Conservation (phyloP, 2,329 filamentous ascomycete species). For the Verticillium nubilum region DNA sequence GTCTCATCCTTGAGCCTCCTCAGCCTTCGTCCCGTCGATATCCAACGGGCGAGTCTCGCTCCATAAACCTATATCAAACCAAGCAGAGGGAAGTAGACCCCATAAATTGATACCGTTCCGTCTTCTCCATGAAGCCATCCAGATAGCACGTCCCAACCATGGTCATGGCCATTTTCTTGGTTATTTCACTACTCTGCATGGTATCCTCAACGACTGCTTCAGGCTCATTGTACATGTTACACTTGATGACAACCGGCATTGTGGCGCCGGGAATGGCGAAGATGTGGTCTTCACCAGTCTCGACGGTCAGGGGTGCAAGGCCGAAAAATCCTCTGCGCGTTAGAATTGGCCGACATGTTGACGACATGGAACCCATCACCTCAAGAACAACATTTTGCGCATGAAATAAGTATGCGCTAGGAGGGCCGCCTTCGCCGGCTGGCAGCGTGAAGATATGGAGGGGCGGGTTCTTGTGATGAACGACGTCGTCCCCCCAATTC, state of each 20-base stretch:
- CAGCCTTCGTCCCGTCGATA: neutral
- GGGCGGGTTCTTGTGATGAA: neutral
- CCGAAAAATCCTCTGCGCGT: neutral
- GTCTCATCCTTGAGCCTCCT: neutral
- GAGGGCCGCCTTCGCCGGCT: neutral
- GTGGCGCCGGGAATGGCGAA: constrained; percentile 4
- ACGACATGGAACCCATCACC: neutral
- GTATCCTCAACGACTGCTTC: neutral
- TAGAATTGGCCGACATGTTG: neutral
- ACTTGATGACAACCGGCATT: neutral
- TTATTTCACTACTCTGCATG: neutral
- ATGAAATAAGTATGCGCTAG: neutral
- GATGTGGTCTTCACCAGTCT: neutral
- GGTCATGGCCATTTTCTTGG: neutral
- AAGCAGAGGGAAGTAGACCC: neutral
- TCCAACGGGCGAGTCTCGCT: neutral
- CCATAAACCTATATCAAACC: neutral
- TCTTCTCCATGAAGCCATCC: constrained; percentile 3
- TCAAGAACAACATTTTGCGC: neutral
- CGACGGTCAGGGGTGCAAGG: neutral
- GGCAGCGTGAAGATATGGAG: neutral
- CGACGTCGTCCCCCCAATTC: neutral
- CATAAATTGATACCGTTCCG: neutral
- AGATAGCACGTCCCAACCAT: constrained; percentile 6
- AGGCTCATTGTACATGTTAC: neutral